Evolutionary conservation across 1,284 basidiomycete genomes (phyloP), one percentile per base, ranked within the genome.

Genomic region (Papiliotrema fonsecae): DNA sequence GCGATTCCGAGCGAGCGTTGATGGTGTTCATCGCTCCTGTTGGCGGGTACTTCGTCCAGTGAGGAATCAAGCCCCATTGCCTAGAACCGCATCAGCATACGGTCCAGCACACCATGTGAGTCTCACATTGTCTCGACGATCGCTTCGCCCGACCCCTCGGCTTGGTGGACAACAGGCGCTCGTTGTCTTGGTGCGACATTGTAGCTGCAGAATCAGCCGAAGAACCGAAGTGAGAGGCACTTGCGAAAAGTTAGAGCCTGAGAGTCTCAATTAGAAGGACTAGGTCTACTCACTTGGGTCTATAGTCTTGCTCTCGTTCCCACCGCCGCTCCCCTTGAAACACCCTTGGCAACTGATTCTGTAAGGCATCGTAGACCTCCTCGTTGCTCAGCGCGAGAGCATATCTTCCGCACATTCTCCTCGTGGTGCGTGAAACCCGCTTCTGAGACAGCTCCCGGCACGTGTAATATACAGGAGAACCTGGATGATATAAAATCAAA

Each of bases 21-120:
- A 88, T 94, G 0, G 92, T 93, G 60, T 81, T 87, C 49, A 90
- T 71, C 10, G 79, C 81, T 53, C 85, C 80, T 47, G 84, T 81
- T 35, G 84, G 79, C 0, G 75, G 75, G 19, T 72, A 62, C 64
- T 89, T 90, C 61, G 81, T 83, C 81, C 85, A 93, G 63, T 88
- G 84, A 0, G 88, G 88, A 2, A 91, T 80, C 2, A 97, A 77
- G 1, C 92, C 92, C 92, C 92, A 97, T 64, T 84, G 85, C 90
- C 89, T 88, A 28, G 14, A 26, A 36, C 18, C 6, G 43, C 22
- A 28, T 48, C 36, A 50, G 47, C 11, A 21, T 37, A 25, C 25
- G 19, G 0, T 28, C n/a, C 13, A 14, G 6, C 6, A 7, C 5
- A 25, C 9, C 6, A 32, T n/a, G 6, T 6, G 22, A 5, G 19